Base-by-base conservation (phyloP, 2,329 filamentous ascomycete genomes). In the Myotisia sp. region DNA sequence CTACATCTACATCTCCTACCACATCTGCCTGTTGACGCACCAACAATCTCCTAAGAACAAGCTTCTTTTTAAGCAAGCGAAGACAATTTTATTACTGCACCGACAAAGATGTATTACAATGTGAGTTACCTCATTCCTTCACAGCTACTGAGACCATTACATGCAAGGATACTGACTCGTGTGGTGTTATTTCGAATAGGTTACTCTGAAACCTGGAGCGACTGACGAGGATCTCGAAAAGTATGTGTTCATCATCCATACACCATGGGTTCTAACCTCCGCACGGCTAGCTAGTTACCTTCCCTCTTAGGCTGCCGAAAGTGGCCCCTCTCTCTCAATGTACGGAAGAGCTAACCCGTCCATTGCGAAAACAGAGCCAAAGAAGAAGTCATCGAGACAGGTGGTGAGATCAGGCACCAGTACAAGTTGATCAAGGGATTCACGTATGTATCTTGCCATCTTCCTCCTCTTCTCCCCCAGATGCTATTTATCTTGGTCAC, bases 351-450 rank as follows among this genome's bases (percentile, higher is more conserved):
- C 41, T 52, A 30, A 51, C 19, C 12, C 23, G 16, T 34, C 21
- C 18, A 8, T 14, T 21, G 20, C 22, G 23, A 10, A 24, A 28
- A 12, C 48, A 85, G 80, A 34, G 79, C 80, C 41, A 92, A 92
- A 74, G 63, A 86, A 55, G 63, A 76, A 39, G 80, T 76, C 47
- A 62, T 56, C 40, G 70, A 78, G 26, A 74, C 87, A 54, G 87
- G 87, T 52, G 87, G 85, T 54, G 74, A 73, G 58, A 90, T 95
- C 62, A 73, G 64, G 36, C 76, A 90, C 48, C 81, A 90, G 56
- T 93, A 83, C 67, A 77, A 63, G 41, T 62, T 93, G 48, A 85
- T 93, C 70, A 92, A 87, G 65, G 86, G 79, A 38, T 94, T 94
- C 65, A 77, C 81, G 87, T 94, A 67, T 29, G 21, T 17, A n/a